phyloP scores from a whole-genome alignment of 164 flowering plant species.

The Echeveria elegans region DNA sequence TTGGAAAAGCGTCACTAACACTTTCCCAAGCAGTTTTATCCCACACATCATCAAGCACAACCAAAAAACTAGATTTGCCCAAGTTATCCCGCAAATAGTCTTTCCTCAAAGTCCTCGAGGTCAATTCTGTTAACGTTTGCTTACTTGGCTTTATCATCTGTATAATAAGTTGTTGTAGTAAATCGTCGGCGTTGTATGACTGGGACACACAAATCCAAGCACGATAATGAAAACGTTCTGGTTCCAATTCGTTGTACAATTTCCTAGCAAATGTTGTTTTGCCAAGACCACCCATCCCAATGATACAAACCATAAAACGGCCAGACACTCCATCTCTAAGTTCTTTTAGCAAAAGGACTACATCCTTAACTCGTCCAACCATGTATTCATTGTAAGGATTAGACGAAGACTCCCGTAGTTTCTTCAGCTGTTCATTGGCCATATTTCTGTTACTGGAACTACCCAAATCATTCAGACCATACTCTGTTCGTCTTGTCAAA shows the following conservation, averaged over 20 bases:
- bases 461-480: background rate
- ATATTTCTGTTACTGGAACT: background rate
- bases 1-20: conserved; percentile 7
- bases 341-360: background rate
- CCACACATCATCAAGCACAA: conserved; percentile 16
- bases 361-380: conserved; percentile 11
- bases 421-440: background rate
- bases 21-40: conserved; percentile 1
- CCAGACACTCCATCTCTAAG: background rate
- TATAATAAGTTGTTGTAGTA: conserved; percentile 2
- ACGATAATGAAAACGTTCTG: background rate
- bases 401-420: background rate
- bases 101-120: conserved; percentile 9
- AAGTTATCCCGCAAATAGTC: background rate
- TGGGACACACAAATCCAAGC: conserved; percentile 10
- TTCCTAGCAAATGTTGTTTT: background rate
- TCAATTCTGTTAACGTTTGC: conserved; percentile 3
- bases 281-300: conserved; percentile 16
- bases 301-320: conserved; percentile 6
- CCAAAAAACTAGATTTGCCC: background rate
- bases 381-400: background rate
- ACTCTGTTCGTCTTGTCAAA: background rate
- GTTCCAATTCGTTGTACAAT: background rate
- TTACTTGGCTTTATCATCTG: background rate
- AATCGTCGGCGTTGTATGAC: background rate